Evolutionary conservation across 345 rosid genomes (phyloP).

Genomic region (Ricinus communis): DNA sequence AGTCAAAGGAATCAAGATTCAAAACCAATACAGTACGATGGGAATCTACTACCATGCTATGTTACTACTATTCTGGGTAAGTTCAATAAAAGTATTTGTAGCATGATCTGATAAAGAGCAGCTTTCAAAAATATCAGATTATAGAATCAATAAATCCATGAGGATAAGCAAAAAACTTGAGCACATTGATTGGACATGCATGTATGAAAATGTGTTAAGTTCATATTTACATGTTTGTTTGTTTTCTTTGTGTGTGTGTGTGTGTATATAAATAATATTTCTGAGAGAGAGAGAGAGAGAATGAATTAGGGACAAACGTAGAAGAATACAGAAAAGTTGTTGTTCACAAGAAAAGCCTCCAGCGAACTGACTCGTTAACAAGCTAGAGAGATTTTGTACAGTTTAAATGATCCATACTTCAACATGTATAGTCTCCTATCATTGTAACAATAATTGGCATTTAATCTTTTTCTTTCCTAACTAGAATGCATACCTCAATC

Average conservation of each 20-base stretch:
- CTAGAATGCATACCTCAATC: neutral
- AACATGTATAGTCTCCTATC: neutral
- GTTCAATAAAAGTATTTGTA: neutral
- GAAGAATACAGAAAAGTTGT: neutral
- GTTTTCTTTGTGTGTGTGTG: neutral
- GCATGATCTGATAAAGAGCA: no score
- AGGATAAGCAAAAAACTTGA: neutral
- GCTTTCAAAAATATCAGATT: neutral
- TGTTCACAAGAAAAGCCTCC: neutral
- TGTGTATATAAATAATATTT: neutral
- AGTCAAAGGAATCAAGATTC: neutral
- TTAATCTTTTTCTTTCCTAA: neutral
- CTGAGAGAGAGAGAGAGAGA: neutral
- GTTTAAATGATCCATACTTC: neutral
- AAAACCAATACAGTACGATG: neutral
- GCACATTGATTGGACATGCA: neutral
- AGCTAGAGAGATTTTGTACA: neutral
- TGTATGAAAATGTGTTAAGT: neutral
- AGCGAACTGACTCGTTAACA: neutral
- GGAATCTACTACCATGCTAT: no score
- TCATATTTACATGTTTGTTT: neutral
- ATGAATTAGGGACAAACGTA: neutral
- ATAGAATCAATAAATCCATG: neutral
- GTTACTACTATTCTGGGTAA: neutral
- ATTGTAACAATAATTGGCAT: neutral